A percentile compares a stretch with the other conserved stretches of the same genome.
Evolutionary conservation across 306 rosid species (phyloP).

Genomic region (Begonia peltatifolia): DNA sequence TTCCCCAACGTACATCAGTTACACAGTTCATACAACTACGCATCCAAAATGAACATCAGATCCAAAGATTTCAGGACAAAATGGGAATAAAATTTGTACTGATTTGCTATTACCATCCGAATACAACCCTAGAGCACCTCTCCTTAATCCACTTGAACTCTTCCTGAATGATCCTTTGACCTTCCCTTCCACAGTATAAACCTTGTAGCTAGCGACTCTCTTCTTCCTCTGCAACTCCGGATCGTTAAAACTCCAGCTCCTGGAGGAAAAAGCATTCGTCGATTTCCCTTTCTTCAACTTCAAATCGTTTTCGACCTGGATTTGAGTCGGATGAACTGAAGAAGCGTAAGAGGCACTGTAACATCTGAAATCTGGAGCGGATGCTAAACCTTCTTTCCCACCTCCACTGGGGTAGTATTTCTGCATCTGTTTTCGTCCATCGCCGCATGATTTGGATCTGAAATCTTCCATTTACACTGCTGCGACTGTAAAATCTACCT

Average conservation of each 20-base stretch:
- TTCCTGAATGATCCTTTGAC: slow-evolving; percentile 51
- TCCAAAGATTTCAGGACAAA: no score
- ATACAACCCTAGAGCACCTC: no score
- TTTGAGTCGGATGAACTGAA: slow-evolving; percentile 1
- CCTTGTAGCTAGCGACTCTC: slow-evolving; percentile 44
- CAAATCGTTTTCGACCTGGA: slow-evolving; percentile 16
- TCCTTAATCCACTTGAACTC: slow-evolving; percentile 48
- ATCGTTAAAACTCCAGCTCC: slow-evolving; percentile 35
- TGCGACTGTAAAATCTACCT: not conserved
- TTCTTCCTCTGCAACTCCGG: slow-evolving; percentile 55
- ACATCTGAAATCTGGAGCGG: slow-evolving; percentile 26
- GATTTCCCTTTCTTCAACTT: slow-evolving; percentile 23
- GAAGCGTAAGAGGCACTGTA: slow-evolving; percentile 20
- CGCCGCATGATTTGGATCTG: slow-evolving; percentile 32
- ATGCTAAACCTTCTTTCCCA: slow-evolving; percentile 12
- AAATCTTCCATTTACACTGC: slow-evolving; percentile 21
- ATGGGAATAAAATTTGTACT: no score
- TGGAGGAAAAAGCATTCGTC: slow-evolving; percentile 16
- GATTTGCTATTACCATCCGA: no score
- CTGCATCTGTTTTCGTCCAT: slow-evolving; percentile 19
- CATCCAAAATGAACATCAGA: no score
- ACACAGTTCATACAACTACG: no score
- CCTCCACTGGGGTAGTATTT: slow-evolving; percentile 11
- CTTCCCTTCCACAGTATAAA: slow-evolving; percentile 42
- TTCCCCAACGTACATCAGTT: no score